Evolutionary conservation across 352 stramenopile genomes (phyloP).

Genomic region (Thalassiosira oceanica): DNA sequence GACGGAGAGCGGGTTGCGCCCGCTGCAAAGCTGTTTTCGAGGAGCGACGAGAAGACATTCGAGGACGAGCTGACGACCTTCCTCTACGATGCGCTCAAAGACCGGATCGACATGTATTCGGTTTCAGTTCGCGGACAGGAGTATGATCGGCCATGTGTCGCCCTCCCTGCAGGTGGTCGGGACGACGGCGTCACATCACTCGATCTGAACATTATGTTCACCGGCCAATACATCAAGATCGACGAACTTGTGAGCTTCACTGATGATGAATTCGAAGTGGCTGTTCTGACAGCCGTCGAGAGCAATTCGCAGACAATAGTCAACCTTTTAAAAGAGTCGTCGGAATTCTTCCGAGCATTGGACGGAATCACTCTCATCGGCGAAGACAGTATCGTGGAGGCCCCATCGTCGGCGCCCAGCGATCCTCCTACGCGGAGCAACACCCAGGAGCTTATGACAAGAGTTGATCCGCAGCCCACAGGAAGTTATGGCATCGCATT

Average conservation of each 20-base stretch:
- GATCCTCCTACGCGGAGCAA: too few species aligned
- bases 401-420: too few species aligned
- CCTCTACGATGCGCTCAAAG: slow-evolving; percentile 1
- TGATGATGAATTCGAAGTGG: slow-evolving; percentile 7
- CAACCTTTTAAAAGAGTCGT: slow-evolving; percentile 1
- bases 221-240: slow-evolving; percentile 13
- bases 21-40: not conserved
- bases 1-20: too few species aligned
- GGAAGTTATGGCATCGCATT: slow-evolving; percentile 30
- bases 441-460: slow-evolving; percentile 13
- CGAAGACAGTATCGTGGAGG: too few species aligned
- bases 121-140: slow-evolving; percentile 6
- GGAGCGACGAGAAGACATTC: slow-evolving; percentile 4
- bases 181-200: slow-evolving; percentile 1
- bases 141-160: slow-evolving; percentile 25
- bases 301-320: not conserved
- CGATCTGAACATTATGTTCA: slow-evolving; percentile 1
- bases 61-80: not conserved
- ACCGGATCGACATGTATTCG: slow-evolving; percentile 8
- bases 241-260: not conserved
- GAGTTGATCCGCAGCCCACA: slow-evolving; percentile 13
- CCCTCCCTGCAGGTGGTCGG: not conserved
- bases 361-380: slow-evolving; percentile 1
- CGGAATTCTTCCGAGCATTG: slow-evolving; percentile 15
- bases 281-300: not conserved